Evolutionary conservation across 306 rosid genomes (phyloP), one percentile per base, ranked within the genome.

Genomic region (Alnus rubra): DNA sequence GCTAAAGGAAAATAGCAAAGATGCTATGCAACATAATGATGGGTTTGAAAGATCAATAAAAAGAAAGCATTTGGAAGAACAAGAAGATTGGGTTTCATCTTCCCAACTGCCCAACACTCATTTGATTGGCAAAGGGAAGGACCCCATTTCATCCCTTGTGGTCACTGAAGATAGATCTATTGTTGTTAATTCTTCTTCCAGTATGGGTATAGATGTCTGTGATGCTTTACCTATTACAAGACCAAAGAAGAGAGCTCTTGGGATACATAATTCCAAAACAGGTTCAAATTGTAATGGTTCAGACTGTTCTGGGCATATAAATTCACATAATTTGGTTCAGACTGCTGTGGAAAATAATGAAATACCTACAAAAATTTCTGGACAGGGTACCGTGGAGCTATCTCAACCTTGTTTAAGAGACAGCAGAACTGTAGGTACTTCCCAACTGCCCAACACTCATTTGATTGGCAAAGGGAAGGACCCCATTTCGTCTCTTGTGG

Each of bases 1-100:
- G 78, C 69, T 30, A 1, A 82, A 83, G 81, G 90, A 90, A 50
- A 77, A 81, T 31, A 81, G 81, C 59, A 87, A 86, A 80, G 78
- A 80, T 78, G 79, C 72, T 30, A 31, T 42, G 30, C 31, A 56
- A 56, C 51, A 74, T 37, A 56, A 18, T 76, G 84, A 76, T 54
- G 82, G 68, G 56, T 72, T 74, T 65, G 82, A 76, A 75, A 81
- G 76, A 78, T 87, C 84, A 19, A 51, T 69, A 39, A 86, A 81
- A 70, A 79, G 81, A 65, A 75, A 28, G 55, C 81, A 74, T 49
- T 71, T 74, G 82, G 80, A 42, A 52, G 86, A 78, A 71, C 74
- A 68, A 60, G 86, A 83, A 73, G 82, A 74, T 48, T 73, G 35
- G 51, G 71, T 62, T 59, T 59, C 68, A 23, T 23, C 74, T 74